A percentile compares a stretch with the other conserved stretches of the same genome.
Evolutionary conservation across 306 rosid genomes (phyloP).

Genomic region (Astragalus membranaceus): DNA sequence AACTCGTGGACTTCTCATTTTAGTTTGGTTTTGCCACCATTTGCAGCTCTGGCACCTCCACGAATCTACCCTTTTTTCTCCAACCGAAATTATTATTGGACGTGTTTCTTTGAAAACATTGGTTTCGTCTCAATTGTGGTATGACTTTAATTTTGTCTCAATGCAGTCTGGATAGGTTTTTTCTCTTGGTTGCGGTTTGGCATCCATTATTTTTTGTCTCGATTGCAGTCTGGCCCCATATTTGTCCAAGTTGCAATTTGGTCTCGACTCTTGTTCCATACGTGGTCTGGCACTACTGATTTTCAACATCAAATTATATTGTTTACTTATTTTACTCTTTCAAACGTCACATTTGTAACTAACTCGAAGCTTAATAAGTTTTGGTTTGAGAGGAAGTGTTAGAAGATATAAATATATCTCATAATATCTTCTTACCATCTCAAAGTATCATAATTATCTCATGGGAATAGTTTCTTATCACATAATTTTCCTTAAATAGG

Average conservation of each 20-base stretch:
- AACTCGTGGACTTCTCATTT: not conserved
- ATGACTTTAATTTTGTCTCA: too few relatives aligned
- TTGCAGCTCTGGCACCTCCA: not conserved
- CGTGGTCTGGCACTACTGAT: not conserved
- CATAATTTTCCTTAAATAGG: not conserved
- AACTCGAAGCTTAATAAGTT: not conserved
- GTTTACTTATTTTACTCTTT: not conserved
- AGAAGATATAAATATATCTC: not conserved
- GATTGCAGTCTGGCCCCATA: too few relatives aligned
- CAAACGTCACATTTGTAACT: not conserved
- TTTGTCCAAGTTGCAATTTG: not conserved
- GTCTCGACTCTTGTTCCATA: not conserved
- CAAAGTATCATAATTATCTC: too few relatives aligned
- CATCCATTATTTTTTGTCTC: too few relatives aligned
- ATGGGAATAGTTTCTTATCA: not conserved
- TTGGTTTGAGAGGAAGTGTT: not conserved
- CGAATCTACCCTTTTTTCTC: too few relatives aligned
- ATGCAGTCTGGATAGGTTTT: too few relatives aligned
- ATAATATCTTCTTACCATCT: not conserved
- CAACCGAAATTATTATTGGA: too few relatives aligned
- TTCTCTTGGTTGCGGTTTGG: too few relatives aligned
- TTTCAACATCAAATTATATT: too few relatives aligned
- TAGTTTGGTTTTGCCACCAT: not conserved
- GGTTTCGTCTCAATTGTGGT: too few relatives aligned
- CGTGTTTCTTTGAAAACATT: too few relatives aligned